A percentile compares a stretch with the other conserved stretches of the same genome.
These are phyloP conservation scores for Cystobasidium tubakii DNA, from an alignment of 768 basidiomycete species.

Conservation along the genomic window DNA sequence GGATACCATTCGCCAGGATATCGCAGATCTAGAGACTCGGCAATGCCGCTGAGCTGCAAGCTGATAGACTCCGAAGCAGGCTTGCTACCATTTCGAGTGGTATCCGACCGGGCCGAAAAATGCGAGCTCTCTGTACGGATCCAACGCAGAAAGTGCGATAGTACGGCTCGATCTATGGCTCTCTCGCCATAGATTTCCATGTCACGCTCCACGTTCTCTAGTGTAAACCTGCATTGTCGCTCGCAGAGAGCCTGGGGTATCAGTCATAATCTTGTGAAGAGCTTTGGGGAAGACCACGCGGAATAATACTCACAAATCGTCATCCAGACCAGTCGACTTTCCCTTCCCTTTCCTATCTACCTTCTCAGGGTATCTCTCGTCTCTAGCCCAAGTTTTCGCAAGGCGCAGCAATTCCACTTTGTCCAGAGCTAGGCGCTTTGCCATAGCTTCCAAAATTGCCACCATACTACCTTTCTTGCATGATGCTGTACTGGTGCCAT, in stretches of 20 bases:
- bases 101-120: too few species aligned
- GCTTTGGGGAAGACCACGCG: neutral
- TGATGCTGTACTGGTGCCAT: neutral
- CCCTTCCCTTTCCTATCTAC: neutral
- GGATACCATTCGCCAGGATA: constrained; percentile 43
- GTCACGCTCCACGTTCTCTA: neutral
- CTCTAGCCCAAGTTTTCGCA: constrained; percentile 10
- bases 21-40: constrained; percentile 35
- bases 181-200: constrained; percentile 12
- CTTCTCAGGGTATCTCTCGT: neutral
- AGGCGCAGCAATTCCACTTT: constrained; percentile 3
- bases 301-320: neutral
- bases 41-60: constrained; percentile 9
- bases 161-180: constrained; percentile 27
- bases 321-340: neutral
- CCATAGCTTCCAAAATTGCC: constrained; percentile 14
- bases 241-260: neutral
- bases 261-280: neutral
- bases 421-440: constrained; percentile 15
- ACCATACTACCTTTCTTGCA: constrained; percentile 8
- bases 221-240: neutral
- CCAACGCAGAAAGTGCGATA: constrained; percentile 27
- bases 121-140: constrained; percentile 12
- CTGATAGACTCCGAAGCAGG: neutral
- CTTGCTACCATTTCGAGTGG: neutral